phyloP scores from a whole-genome alignment of 495 filamentous ascomycete genomes.

The Talaromyces trachyspermus region DNA sequence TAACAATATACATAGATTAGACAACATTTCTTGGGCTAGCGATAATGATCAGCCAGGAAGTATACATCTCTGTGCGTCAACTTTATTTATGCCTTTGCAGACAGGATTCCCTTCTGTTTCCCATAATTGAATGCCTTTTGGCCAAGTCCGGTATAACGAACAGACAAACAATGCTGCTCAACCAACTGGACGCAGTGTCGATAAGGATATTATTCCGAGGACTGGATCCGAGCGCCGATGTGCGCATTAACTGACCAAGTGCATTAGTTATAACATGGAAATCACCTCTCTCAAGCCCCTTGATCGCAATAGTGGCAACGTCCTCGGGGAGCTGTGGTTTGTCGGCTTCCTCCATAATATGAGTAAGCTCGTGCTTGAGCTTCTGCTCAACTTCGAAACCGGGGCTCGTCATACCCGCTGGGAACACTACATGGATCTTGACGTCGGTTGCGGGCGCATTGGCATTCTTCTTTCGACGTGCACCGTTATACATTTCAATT shows the following conservation, averaged over 20 bases:
- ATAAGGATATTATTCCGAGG: conserved; percentile 33
- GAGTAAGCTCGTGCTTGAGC: conserved; percentile 75
- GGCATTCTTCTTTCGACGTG: conserved; percentile 41
- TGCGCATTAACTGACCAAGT: conserved; percentile 59
- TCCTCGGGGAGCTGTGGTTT: conserved; percentile 68
- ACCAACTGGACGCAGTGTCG: conserved; percentile 37
- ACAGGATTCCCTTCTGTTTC: conserved; percentile 31
- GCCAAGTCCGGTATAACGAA: conserved; percentile 37
- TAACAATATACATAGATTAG: too few relatives aligned
- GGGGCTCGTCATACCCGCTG: conserved; percentile 70
- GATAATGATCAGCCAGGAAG: too few relatives aligned
- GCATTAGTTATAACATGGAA: conserved; percentile 68
- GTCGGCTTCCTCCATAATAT: conserved; percentile 75
- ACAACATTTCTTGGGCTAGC: too few relatives aligned
- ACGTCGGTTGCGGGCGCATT: conserved; percentile 50
- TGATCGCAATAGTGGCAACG: conserved; percentile 63
- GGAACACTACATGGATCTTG: conserved; percentile 75
- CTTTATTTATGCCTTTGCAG: background rate
- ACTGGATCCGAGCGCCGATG: conserved; percentile 34
- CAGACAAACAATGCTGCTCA: conserved; percentile 36
- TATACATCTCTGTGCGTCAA: background rate
- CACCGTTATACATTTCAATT: conserved; percentile 69
- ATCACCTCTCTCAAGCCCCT: conserved; percentile 70
- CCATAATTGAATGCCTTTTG: conserved; percentile 40
- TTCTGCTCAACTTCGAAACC: conserved; percentile 72